These are phyloP conservation scores for Pleurotus tuber-regium DNA, from an alignment of 768 basidiomycete species.

Conservation along the genomic window DNA sequence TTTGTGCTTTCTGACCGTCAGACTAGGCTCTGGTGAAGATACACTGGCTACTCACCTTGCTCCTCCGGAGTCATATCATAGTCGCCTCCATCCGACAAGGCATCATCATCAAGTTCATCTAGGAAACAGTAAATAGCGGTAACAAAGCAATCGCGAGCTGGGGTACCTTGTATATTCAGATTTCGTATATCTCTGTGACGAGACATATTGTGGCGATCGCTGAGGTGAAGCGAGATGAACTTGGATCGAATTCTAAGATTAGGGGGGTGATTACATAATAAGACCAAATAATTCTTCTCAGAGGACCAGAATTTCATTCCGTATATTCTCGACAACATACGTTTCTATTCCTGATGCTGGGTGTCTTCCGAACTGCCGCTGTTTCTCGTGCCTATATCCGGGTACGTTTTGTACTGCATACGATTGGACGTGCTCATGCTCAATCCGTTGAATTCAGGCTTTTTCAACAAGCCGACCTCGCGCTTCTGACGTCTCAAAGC, in stretches of 20 bases:
- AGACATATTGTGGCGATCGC: slow-evolving; percentile 59
- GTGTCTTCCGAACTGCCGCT: slow-evolving; percentile 42
- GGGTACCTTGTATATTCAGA: slow-evolving; percentile 70
- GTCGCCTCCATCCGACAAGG: slow-evolving; percentile 73
- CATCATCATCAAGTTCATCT: slow-evolving; percentile 88
- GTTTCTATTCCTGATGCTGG: slow-evolving; percentile 42
- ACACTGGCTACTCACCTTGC: slow-evolving; percentile 47
- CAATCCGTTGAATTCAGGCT: slow-evolving; percentile 34
- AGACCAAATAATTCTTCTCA: slow-evolving; percentile 15
- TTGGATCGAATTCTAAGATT: background rate
- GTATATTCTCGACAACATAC: background rate
- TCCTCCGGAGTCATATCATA: slow-evolving; percentile 83
- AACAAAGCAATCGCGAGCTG: slow-evolving; percentile 1
- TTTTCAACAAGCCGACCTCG: slow-evolving; percentile 62
- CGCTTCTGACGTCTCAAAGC: slow-evolving; percentile 65
- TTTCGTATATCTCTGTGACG: slow-evolving; percentile 89
- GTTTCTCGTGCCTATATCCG: slow-evolving; percentile 40
- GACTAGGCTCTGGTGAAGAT: slow-evolving; percentile 15
- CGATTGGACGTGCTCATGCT: slow-evolving; percentile 5
- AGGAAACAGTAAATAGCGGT: slow-evolving; percentile 9
- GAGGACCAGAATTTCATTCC: background rate
- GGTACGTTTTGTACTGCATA: slow-evolving; percentile 37
- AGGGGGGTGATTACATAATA: slow-evolving; percentile 13
- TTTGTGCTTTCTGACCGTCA: slow-evolving; percentile 43
- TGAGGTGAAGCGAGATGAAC: slow-evolving; percentile 15